Evolutionary conservation across 2,329 filamentous ascomycete genomes (phyloP), one percentile per base, ranked within the genome.

Genomic region (Fusarium hainanense): DNA sequence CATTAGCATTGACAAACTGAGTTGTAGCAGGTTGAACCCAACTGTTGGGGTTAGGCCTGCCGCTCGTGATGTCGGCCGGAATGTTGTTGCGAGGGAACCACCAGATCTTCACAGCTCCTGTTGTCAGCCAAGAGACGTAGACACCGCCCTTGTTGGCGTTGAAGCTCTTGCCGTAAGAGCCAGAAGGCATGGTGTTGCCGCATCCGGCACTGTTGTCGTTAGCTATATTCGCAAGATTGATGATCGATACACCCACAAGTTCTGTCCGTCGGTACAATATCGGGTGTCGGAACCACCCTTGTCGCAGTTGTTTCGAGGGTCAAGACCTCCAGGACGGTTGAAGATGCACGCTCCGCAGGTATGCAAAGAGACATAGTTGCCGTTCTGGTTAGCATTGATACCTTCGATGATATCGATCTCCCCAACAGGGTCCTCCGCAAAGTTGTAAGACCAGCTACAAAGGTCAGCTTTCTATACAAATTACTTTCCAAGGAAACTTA

Each of bases 381-480:
- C 44, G 5, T 62, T 32, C 27, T 65, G 61, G 3, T 60, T 60
- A 2, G 8, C 44, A 6, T 65, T 65, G 14, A 65, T 52, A 1
- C 61, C 57, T 34, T 65, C 61, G 3, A 65, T 62, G 13, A 65
- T 65, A 1, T 65, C 61, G 13, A 65, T 65, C 27, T 65, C 61
- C 3, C 61, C 61, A 52, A 65, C 20, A 12, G 61, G 61, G 3
- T 65, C 61, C 9, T 65, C 61, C 0, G 61, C 61, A 25, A 65
- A 62, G 41, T 65, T 65, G 10, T 62, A 65, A 10, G 60, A 63
- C 60, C 60, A 63, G 55, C 60, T 63, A 14, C 1, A 7, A 27
- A 10, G 2, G n/a, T 62, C 4, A 58, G 27, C 7, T n/a, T 11
- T 10, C 6, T 2, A 18, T n/a, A 16, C 7, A 14, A 6, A 6